A percentile compares a stretch with the other conserved stretches of the same genome.
Conservation (phyloP, 345 rosid genomes). For the Kandelia obovata region DNA sequence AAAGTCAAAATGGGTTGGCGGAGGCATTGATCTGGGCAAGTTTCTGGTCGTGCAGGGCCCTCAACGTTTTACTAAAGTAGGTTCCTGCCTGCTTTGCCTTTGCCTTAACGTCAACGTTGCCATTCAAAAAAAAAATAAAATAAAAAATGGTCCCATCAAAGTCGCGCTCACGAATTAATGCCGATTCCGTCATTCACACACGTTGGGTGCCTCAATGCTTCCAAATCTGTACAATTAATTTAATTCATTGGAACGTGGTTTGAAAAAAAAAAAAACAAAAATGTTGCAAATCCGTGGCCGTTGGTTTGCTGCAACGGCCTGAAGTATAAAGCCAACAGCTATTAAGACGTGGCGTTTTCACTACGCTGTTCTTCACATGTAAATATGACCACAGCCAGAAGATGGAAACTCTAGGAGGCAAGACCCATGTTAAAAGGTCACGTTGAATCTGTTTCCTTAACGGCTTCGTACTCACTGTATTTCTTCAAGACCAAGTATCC, state of each 20-base stretch:
- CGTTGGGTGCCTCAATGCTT: neutral
- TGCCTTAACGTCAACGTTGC: slow-evolving; percentile 47
- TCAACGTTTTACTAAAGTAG: neutral
- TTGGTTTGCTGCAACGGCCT: too few species aligned
- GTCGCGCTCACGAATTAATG: neutral
- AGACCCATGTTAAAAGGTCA: too few species aligned
- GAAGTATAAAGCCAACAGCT: too few species aligned
- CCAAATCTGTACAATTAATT: neutral
- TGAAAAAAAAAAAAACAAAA: too few species aligned
- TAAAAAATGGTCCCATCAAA: slow-evolving; percentile 20
- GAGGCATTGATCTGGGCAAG: slow-evolving; percentile 19
- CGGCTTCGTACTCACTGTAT: too few species aligned
- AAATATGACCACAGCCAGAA: too few species aligned
- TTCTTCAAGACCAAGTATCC: too few species aligned
- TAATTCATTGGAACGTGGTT: neutral
- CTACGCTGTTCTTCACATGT: too few species aligned
- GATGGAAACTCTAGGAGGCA: too few species aligned
- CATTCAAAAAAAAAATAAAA: neutral
- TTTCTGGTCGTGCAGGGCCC: slow-evolving; percentile 16
- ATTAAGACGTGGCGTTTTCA: too few species aligned
- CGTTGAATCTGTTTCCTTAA: too few species aligned
- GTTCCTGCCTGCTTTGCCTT: slow-evolving; percentile 28
- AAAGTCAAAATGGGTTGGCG: slow-evolving; percentile 51
- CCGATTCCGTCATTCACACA: slow-evolving; percentile 9
- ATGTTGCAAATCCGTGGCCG: too few species aligned